A percentile compares a stretch with the other conserved stretches of the same genome.
Evolutionary conservation across 768 basidiomycete genomes (phyloP).

Genomic region (Lentinus tigrinus): DNA sequence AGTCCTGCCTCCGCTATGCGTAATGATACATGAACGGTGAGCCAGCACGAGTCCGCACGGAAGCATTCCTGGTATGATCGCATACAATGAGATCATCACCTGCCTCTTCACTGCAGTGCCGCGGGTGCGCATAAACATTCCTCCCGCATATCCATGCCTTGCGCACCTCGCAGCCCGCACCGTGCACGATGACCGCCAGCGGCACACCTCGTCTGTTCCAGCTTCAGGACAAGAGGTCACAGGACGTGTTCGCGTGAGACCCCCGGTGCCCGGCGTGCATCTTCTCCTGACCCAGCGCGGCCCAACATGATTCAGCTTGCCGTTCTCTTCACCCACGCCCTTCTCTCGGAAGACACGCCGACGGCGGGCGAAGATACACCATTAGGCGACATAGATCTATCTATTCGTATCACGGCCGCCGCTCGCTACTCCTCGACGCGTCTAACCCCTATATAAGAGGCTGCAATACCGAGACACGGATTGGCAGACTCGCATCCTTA

Average conservation of each 20-base stretch:
- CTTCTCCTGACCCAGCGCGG: conserved; percentile 9
- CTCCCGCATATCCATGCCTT: too few species aligned
- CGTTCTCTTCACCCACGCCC: conserved; percentile 11
- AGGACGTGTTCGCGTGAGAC: conserved; percentile 11
- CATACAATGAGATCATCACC: too few species aligned
- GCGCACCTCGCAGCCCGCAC: too few species aligned
- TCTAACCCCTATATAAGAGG: conserved; percentile 6
- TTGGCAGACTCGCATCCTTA: neutral
- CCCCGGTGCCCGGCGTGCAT: neutral
- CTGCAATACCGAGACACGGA: neutral
- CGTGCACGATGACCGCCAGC: neutral
- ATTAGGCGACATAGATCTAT: neutral
- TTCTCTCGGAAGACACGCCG: conserved; percentile 2
- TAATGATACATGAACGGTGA: too few species aligned
- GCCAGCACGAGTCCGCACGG: too few species aligned
- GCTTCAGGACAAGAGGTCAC: conserved; percentile 8
- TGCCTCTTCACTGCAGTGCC: neutral
- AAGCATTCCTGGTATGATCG: too few species aligned
- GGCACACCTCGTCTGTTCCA: conserved; percentile 7
- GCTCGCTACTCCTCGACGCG: neutral
- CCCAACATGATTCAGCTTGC: conserved; percentile 9
- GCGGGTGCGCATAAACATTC: too few species aligned
- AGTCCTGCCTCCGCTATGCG: too few species aligned
- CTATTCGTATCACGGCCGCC: conserved; percentile 6
- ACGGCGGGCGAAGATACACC: conserved; percentile 11